Percentiles rank a stretch among this genome's conserved stretches.
Conservation (phyloP, 768 basidiomycete genomes). For the Leccinum longicurvipes region DNA sequence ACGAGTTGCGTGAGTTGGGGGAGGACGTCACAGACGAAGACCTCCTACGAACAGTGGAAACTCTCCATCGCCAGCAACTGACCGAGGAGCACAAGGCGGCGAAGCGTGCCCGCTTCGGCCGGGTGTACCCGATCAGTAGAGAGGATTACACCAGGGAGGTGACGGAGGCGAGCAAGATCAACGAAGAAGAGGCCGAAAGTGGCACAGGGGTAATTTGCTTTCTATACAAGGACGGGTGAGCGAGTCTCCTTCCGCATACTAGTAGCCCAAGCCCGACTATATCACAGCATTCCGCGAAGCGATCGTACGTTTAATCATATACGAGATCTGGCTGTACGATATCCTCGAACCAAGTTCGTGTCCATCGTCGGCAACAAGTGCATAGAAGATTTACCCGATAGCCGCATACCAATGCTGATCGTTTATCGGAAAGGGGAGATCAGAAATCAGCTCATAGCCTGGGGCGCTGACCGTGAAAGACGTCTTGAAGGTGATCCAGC, state of each 20-base stretch:
- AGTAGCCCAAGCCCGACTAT: neutral
- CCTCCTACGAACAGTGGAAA: conserved; percentile 66
- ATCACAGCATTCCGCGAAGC: conserved; percentile 71
- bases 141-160: conserved; percentile 95
- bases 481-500: conserved; percentile 64
- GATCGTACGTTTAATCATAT: conserved; percentile 73
- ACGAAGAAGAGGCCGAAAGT: conserved; percentile 58
- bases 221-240: conserved; percentile 93
- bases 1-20: conserved; percentile 63
- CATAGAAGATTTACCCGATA: conserved; percentile 93
- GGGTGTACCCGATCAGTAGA: conserved; percentile 82
- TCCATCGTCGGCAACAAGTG: conserved; percentile 94
- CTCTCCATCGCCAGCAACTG: conserved; percentile 61
- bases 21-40: conserved; percentile 79
- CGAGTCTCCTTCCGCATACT: conserved; percentile 4
- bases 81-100: conserved; percentile 57
- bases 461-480: conserved; percentile 79
- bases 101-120: conserved; percentile 71
- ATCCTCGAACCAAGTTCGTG: conserved; percentile 93
- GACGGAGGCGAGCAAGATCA: conserved; percentile 81
- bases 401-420: conserved; percentile 86
- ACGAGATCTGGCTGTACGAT: conserved; percentile 66
- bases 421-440: conserved; percentile 93
- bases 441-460: conserved; percentile 76
- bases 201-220: conserved; percentile 95